These are phyloP conservation scores for Scenedesmus sp. DNA, from an alignment of 163 green algal genomes.

Conservation along the genomic window DNA sequence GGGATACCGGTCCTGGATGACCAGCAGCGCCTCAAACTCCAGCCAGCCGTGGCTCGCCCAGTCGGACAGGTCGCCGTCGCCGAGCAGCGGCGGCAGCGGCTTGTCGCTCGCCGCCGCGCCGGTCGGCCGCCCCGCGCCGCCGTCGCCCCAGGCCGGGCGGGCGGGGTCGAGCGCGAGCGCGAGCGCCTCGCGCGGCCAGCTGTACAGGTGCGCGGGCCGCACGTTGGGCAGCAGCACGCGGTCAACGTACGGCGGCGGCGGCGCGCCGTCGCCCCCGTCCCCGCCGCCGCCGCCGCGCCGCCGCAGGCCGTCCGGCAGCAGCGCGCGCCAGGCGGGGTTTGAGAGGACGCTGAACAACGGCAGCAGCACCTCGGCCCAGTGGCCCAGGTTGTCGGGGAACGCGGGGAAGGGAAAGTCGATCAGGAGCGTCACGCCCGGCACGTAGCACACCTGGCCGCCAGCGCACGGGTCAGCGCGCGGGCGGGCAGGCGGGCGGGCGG, in stretches of 20 bases:
- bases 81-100: constrained; percentile 51
- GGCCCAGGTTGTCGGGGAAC: constrained; percentile 77
- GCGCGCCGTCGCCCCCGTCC: constrained; percentile 48
- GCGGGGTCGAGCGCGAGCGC: constrained; percentile 52
- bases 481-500: neutral
- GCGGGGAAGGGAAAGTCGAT: constrained; percentile 79
- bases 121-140: neutral
- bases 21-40: constrained; percentile 75
- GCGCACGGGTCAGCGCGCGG: constrained; percentile 8
- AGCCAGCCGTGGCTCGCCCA: constrained; percentile 63
- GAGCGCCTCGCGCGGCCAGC: constrained; percentile 65
- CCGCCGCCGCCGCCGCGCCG: neutral
- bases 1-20: constrained; percentile 72
- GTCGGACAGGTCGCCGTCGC: neutral
- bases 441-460: constrained; percentile 51
- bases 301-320: neutral
- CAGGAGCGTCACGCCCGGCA: constrained; percentile 72
- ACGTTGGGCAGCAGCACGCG: constrained; percentile 67
- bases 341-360: constrained; percentile 66
- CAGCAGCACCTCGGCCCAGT: constrained; percentile 82
- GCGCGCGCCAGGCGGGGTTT: neutral
- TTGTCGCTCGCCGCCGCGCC: constrained; percentile 5
- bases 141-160: neutral
- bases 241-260: neutral
- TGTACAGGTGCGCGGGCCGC: constrained; percentile 49